Evolutionary conservation across 139 green algal genomes (phyloP).

Genomic region (Volvox africanus): DNA sequence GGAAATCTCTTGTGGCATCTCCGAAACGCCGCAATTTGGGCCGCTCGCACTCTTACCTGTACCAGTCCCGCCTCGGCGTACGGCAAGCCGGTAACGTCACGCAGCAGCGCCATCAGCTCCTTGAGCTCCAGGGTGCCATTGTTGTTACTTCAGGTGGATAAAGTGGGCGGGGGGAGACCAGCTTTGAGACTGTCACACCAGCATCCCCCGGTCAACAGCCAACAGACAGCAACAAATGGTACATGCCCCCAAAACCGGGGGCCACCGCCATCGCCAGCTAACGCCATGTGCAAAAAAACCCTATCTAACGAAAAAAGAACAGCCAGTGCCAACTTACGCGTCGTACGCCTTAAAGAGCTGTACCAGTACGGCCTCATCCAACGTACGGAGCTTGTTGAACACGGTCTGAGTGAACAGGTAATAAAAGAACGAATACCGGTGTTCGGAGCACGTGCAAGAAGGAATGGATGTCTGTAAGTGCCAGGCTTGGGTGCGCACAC

Average conservation of each 20-base stretch:
- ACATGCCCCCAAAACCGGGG: too few relatives aligned
- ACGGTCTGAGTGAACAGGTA: neutral
- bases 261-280: too few relatives aligned
- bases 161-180: neutral
- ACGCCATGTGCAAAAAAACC: too few relatives aligned
- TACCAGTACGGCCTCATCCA: constrained; percentile 38
- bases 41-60: constrained; percentile 34
- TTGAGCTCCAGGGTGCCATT: constrained; percentile 42
- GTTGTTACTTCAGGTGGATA: constrained; percentile 1
- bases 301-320: too few relatives aligned
- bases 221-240: too few relatives aligned
- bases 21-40: too few relatives aligned
- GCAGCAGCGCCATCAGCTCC: constrained; percentile 53
- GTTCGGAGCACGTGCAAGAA: too few relatives aligned
- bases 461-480: too few relatives aligned
- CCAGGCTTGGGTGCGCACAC: too few relatives aligned
- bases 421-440: neutral
- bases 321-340: neutral
- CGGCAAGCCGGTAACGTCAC: constrained; percentile 41
- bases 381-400: constrained; percentile 28
- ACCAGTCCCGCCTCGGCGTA: constrained; percentile 60
- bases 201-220: too few relatives aligned
- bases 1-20: too few relatives aligned
- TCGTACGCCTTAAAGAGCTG: constrained; percentile 48
- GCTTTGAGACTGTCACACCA: too few relatives aligned